Conservation (phyloP, 2,329 filamentous ascomycete species). For the Blastomyces emzantsi region DNA sequence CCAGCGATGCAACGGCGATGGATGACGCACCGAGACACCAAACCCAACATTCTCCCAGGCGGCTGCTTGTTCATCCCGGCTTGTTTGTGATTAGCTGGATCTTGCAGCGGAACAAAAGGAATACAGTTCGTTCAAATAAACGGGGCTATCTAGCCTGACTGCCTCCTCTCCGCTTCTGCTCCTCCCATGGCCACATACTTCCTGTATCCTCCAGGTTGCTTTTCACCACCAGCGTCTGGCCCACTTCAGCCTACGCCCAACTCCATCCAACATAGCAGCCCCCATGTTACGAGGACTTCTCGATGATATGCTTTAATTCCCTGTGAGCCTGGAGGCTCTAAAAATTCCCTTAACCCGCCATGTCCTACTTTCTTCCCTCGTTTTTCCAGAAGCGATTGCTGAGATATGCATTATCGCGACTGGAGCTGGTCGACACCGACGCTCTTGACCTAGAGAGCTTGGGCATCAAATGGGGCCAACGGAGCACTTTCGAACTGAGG, state of each 20-base stretch:
- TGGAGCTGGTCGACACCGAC: constrained; percentile 82
- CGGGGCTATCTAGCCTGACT: not conserved
- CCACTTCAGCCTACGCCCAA: not conserved
- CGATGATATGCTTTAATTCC: constrained; percentile 19
- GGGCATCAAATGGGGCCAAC: constrained; percentile 72
- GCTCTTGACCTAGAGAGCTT: constrained; percentile 77
- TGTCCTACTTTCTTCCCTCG: constrained; percentile 68
- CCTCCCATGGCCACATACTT: constrained; percentile 70
- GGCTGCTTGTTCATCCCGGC: not conserved
- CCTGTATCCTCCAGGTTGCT: constrained; percentile 58
- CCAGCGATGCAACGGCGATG: constrained; percentile 1
- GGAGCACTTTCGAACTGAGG: constrained; percentile 70
- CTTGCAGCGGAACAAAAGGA: not conserved
- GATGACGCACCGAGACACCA: not conserved
- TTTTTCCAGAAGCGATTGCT: constrained; percentile 80
- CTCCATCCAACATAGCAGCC: not conserved
- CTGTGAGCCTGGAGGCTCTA: constrained; percentile 26
- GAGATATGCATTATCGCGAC: constrained; percentile 70
- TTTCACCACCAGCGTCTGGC: not conserved
- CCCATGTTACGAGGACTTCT: constrained; percentile 2
- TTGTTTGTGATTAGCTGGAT: not conserved
- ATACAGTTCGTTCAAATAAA: constrained; percentile 1
- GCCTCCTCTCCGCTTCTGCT: not conserved
- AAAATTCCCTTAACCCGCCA: constrained; percentile 30
- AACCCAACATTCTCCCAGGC: not conserved